Evolutionary conservation across 768 basidiomycete species (phyloP).

Genomic region (Lactarius quietus): DNA sequence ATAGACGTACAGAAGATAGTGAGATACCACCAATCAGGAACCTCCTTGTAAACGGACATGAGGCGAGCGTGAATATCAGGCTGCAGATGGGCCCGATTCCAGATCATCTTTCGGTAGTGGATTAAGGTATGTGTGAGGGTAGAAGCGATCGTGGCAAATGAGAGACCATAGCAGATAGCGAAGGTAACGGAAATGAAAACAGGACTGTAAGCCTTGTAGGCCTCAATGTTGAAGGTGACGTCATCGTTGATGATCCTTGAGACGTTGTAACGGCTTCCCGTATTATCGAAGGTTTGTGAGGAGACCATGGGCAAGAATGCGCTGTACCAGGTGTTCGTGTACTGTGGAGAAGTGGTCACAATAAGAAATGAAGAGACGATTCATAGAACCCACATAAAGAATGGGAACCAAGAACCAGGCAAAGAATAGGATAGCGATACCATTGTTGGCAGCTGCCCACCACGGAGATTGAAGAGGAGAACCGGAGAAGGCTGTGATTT

Average conservation of each 20-base stretch:
- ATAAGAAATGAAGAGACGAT: not conserved
- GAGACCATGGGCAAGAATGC: slow-evolving; percentile 3
- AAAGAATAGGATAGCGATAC: slow-evolving; percentile 89
- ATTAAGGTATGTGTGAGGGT: slow-evolving; percentile 68
- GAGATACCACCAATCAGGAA: no score
- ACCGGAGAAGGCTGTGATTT: slow-evolving; percentile 57
- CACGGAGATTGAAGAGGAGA: slow-evolving; percentile 46
- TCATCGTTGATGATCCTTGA: slow-evolving; percentile 50
- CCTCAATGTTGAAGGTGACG: slow-evolving; percentile 50
- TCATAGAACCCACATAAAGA: no score
- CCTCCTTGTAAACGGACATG: no score
- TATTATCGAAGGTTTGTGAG: slow-evolving; percentile 60
- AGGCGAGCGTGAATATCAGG: slow-evolving; percentile 88
- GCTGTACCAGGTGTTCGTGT: slow-evolving; percentile 54
- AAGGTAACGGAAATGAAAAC: no score
- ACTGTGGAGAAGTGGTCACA: slow-evolving; percentile 32
- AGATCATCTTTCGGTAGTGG: slow-evolving; percentile 78
- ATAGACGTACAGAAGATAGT: no score
- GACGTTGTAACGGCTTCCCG: slow-evolving; percentile 68
- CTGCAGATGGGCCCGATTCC: slow-evolving; percentile 66
- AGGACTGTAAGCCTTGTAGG: no score
- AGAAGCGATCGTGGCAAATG: no score
- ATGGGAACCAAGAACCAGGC: no score
- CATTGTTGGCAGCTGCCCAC: slow-evolving; percentile 92
- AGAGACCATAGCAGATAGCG: no score